These are phyloP conservation scores for Eimeria tenella DNA, from an alignment of 169 alveolate species.

Conservation along the genomic window DNA sequence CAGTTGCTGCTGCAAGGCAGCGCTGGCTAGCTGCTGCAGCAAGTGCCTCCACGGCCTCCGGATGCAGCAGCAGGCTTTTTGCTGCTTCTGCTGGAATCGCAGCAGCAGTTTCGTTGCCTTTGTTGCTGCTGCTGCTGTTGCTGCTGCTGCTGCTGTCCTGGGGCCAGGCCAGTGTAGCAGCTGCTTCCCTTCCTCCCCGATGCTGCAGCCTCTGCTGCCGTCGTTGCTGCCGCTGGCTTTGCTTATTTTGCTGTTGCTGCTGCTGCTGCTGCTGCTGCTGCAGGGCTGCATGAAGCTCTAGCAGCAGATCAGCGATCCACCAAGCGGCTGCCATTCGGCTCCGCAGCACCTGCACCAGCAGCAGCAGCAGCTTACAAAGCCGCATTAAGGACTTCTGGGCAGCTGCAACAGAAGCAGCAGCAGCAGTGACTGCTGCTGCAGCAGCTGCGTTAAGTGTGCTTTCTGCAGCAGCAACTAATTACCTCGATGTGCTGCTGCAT, in stretches of 20 bases:
- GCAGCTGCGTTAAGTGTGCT: background rate
- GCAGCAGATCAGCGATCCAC: constrained; percentile 40
- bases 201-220: constrained; percentile 22
- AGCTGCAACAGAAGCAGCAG: background rate
- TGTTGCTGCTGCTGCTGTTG: constrained; percentile 38
- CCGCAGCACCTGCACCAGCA: constrained; percentile 60
- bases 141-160: constrained; percentile 25
- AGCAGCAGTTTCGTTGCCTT: background rate
- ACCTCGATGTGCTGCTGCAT: constrained; percentile 51
- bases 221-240: background rate
- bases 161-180: background rate
- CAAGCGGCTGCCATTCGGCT: constrained; percentile 51
- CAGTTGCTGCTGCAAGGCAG: constrained; percentile 18
- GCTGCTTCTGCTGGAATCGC: constrained; percentile 4
- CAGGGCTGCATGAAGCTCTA: constrained; percentile 4
- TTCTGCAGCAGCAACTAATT: constrained; percentile 29
- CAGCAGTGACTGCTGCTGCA: background rate
- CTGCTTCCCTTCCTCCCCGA: constrained; percentile 8
- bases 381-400: background rate
- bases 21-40: constrained; percentile 45
- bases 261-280: constrained; percentile 52
- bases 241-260: constrained; percentile 44
- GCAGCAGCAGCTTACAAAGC: background rate
- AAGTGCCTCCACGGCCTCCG: constrained; percentile 26
- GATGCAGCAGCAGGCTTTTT: background rate